Evolutionary conservation across 2,329 filamentous ascomycete species (phyloP).

Genomic region (Colletotrichum higginsianum): DNA sequence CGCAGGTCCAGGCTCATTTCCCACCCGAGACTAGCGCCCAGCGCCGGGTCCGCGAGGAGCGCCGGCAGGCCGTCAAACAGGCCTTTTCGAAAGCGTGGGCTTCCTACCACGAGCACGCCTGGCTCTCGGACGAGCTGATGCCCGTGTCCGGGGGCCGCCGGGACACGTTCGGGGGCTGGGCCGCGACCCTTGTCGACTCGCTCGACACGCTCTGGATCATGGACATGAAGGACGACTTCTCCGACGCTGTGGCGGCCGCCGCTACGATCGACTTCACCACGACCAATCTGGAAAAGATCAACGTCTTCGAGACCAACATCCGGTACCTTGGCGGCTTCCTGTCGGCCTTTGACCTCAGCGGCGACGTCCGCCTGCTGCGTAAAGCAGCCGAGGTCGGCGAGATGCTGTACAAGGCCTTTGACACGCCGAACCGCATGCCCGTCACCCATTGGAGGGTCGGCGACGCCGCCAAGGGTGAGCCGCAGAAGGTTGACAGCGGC

Average conservation of each 20-base stretch:
- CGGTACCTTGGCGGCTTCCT: conserved; percentile 63
- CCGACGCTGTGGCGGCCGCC: conserved; percentile 65
- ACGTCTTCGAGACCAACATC: conserved; percentile 63
- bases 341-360: conserved; percentile 62
- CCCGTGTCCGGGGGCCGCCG: conserved; percentile 66
- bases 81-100: conserved; percentile 63
- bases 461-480: conserved; percentile 46
- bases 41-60: conserved; percentile 46
- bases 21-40: conserved; percentile 44
- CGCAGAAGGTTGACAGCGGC: conserved; percentile 39
- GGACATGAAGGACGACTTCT: conserved; percentile 70
- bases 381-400: conserved; percentile 63
- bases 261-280: conserved; percentile 65
- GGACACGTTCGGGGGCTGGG: conserved; percentile 68
- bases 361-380: conserved; percentile 56
- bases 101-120: conserved; percentile 67
- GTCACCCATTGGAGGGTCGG: conserved; percentile 47
- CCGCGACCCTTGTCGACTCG: conserved; percentile 71
- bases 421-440: conserved; percentile 65
- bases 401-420: conserved; percentile 63
- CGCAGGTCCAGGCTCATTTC: conserved; percentile 53
- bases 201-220: conserved; percentile 76
- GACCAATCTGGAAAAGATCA: conserved; percentile 55
- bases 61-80: conserved; percentile 56
- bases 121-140: conserved; percentile 66